Percentiles rank a stretch among this genome's conserved stretches.
Evolutionary conservation across 495 filamentous ascomycete genomes (phyloP).

Genomic region (Cercophora samala): DNA sequence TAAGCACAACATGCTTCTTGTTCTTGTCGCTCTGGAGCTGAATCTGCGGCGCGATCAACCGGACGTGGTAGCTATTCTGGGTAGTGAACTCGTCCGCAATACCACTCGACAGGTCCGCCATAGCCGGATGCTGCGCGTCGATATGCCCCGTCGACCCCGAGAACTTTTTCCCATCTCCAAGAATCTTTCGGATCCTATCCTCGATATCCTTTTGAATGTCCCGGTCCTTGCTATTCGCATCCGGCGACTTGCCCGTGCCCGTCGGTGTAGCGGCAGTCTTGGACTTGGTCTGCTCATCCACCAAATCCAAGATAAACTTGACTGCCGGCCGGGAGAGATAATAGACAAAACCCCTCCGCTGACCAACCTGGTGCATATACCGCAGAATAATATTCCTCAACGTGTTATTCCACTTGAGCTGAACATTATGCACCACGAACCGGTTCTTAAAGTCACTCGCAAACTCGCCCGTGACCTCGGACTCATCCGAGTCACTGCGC

Average conservation of each 20-base stretch:
- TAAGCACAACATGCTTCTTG: slow-evolving; percentile 83
- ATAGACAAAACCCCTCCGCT: slow-evolving; percentile 93
- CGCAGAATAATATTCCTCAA: slow-evolving; percentile 93
- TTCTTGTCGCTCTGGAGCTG: slow-evolving; percentile 98
- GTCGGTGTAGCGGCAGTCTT: slow-evolving; percentile 43
- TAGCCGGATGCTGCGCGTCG: slow-evolving; percentile 35
- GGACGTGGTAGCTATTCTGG: slow-evolving; percentile 89
- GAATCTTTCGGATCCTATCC: slow-evolving; percentile 80
- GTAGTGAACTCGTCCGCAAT: slow-evolving; percentile 88
- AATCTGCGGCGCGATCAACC: slow-evolving; percentile 93
- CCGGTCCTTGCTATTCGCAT: slow-evolving; percentile 43
- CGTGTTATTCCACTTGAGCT: slow-evolving; percentile 97
- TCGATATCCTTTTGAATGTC: slow-evolving; percentile 66
- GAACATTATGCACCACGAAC: slow-evolving; percentile 95
- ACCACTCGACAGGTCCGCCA: slow-evolving; percentile 64
- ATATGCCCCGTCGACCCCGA: slow-evolving; percentile 66
- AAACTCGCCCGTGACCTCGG: slow-evolving; percentile 57
- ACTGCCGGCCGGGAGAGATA: slow-evolving; percentile 94
- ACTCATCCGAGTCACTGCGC: slow-evolving; percentile 26
- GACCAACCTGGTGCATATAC: slow-evolving; percentile 96
- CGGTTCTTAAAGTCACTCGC: slow-evolving; percentile 95
- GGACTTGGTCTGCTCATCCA: slow-evolving; percentile 82
- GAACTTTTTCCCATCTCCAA: slow-evolving; percentile 80
- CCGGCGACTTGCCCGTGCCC: slow-evolving; percentile 35
- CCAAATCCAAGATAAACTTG: slow-evolving; percentile 96